Evolutionary conservation across 2,329 filamentous ascomycete genomes (phyloP).

Genomic region (Cercospora zeina): DNA sequence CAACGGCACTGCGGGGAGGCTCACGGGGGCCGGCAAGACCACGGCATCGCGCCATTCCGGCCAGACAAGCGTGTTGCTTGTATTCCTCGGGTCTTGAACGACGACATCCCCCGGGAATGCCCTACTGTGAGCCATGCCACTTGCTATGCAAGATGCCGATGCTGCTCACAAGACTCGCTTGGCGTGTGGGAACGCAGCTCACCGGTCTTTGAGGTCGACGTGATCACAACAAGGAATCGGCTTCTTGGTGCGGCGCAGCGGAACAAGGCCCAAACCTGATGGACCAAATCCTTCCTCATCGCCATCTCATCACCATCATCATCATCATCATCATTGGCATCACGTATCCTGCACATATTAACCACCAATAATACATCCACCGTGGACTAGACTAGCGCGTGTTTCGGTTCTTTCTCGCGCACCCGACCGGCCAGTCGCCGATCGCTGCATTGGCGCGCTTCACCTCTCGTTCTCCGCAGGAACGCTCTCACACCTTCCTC

Average conservation of each 20-base stretch:
- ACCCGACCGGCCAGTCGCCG: slow-evolving; percentile 19
- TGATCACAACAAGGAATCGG: background rate
- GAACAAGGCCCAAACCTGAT: slow-evolving; percentile 10
- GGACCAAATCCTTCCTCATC: background rate
- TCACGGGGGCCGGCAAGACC: slow-evolving; percentile 3
- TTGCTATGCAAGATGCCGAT: background rate
- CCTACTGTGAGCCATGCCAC: background rate
- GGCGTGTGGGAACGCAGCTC: background rate
- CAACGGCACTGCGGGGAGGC: background rate
- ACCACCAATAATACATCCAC: too few relatives aligned
- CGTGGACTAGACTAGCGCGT: background rate
- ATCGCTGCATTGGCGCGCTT: slow-evolving; percentile 25
- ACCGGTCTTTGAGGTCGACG: slow-evolving; percentile 3
- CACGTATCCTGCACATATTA: too few relatives aligned
- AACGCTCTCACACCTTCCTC: slow-evolving; percentile 15
- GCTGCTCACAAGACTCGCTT: too few relatives aligned
- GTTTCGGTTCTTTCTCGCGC: slow-evolving; percentile 14
- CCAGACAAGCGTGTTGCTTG: slow-evolving; percentile 6
- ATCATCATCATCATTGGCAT: background rate
- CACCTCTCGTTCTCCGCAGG: slow-evolving; percentile 15
- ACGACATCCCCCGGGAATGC: background rate
- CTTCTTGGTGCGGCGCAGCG: slow-evolving; percentile 4
- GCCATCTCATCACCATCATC: background rate
- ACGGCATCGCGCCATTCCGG: slow-evolving; percentile 15
- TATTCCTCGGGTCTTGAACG: slow-evolving; percentile 1